phyloP scores from a whole-genome alignment of 768 basidiomycete species.

The Mycena vulgaris region DNA sequence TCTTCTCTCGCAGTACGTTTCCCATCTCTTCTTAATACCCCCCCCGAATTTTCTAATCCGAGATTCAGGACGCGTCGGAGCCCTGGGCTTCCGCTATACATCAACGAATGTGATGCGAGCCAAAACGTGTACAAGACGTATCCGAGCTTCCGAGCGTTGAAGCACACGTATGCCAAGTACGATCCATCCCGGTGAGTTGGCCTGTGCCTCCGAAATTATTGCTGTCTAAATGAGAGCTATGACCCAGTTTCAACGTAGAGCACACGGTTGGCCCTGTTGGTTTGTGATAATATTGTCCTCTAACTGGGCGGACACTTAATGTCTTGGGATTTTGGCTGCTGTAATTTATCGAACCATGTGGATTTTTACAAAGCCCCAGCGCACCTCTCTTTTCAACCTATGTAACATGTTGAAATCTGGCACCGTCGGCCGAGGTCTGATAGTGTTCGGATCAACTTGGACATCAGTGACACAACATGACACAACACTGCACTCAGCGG shows the following conservation, averaged over 20 bases:
- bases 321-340: too few relatives aligned
- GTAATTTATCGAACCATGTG: too few relatives aligned
- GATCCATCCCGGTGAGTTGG: conserved; percentile 56
- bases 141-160: conserved; percentile 52
- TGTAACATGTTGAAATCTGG: too few relatives aligned
- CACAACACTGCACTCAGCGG: too few relatives aligned
- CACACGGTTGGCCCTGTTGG: conserved; percentile 30
- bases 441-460: too few relatives aligned
- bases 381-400: too few relatives aligned
- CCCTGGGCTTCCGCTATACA: conserved; percentile 35
- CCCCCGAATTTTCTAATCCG: too few relatives aligned
- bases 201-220: neutral
- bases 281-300: conserved; percentile 16
- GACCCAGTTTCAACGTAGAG: conserved; percentile 33
- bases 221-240: neutral
- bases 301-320: too few relatives aligned
- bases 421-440: too few relatives aligned
- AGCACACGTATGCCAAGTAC: conserved; percentile 57
- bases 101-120: conserved; percentile 56
- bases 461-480: too few relatives aligned
- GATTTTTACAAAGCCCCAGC: too few relatives aligned
- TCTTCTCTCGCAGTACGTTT: conserved; percentile 44
- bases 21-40: conserved; percentile 19
- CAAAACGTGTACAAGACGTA: conserved; percentile 60
- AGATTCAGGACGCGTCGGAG: neutral